Evolutionary conservation across 106 monocot genomes (phyloP).

Genomic region (Apostasia shenzhenica): DNA sequence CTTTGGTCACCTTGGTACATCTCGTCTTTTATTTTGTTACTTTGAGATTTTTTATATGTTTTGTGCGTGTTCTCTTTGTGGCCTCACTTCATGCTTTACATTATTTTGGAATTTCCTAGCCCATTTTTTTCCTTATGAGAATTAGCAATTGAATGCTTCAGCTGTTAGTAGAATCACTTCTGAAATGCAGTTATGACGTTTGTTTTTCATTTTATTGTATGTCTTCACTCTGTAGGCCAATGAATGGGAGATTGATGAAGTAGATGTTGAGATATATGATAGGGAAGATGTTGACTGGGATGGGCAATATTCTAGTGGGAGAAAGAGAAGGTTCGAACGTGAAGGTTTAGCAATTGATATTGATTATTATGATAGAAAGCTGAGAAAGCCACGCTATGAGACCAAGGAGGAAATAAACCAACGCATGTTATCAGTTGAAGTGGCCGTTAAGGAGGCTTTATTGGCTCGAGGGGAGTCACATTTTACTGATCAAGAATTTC

Average conservation of each 20-base stretch:
- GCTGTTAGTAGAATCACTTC: not conserved
- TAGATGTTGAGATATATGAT: conserved; percentile 86
- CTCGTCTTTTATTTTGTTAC: too few species aligned
- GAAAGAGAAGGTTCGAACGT: conserved; percentile 71
- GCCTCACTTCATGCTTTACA: too few species aligned
- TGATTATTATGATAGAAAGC: conserved; percentile 66
- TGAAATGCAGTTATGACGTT: not conserved
- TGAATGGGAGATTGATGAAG: conserved; percentile 91
- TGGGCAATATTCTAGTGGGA: conserved; percentile 97
- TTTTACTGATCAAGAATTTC: conserved; percentile 96
- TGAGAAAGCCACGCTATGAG: conserved; percentile 72
- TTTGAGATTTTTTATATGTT: too few species aligned
- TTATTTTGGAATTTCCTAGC: too few species aligned
- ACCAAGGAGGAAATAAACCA: conserved; percentile 84
- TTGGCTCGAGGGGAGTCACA: conserved; percentile 56
- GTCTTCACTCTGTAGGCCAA: conserved; percentile 30
- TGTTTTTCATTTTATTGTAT: not conserved
- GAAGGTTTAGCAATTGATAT: conserved; percentile 80
- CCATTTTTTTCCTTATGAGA: too few species aligned
- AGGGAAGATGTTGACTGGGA: conserved; percentile 99
- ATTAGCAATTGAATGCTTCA: too few species aligned
- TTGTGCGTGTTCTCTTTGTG: too few species aligned
- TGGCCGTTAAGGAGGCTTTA: conserved; percentile 87
- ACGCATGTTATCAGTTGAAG: conserved; percentile 88
- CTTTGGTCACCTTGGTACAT: too few species aligned